Conservation (phyloP, 306 rosid species). For the Cicer cuneatum region DNA sequence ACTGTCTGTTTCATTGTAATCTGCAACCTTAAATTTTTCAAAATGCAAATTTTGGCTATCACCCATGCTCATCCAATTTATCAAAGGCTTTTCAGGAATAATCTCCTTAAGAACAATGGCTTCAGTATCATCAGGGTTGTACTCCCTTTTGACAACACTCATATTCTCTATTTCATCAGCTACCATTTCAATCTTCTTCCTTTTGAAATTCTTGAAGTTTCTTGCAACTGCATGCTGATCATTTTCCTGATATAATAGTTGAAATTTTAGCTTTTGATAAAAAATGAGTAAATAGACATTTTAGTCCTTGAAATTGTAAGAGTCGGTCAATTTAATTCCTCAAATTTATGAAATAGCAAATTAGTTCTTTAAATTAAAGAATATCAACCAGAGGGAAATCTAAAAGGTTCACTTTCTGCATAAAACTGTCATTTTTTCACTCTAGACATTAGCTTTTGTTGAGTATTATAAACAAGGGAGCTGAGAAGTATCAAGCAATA, state of each 20-base stretch:
- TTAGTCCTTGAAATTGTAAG: too few species aligned
- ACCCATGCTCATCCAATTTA: slow-evolving; percentile 87
- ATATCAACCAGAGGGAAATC: too few species aligned
- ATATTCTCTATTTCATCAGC: slow-evolving; percentile 44
- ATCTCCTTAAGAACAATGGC: slow-evolving; percentile 43
- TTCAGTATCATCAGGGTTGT: slow-evolving; percentile 44
- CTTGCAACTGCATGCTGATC: slow-evolving; percentile 49
- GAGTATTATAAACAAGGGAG: not conserved
- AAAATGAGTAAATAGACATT: not conserved
- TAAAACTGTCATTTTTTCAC: not conserved
- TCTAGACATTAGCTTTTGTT: not conserved
- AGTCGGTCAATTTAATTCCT: too few species aligned
- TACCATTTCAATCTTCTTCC: slow-evolving; percentile 51
- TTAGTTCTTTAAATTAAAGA: too few species aligned
- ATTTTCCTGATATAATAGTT: slow-evolving; percentile 53
- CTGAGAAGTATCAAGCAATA: slow-evolving; percentile 9
- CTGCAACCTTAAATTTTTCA: slow-evolving; percentile 60
- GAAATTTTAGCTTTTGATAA: slow-evolving; percentile 4
- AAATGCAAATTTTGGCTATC: slow-evolving; percentile 55
- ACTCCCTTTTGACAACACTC: slow-evolving; percentile 47
- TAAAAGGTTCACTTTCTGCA: slow-evolving; percentile 13
- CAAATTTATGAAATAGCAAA: too few species aligned
- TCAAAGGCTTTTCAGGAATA: slow-evolving; percentile 43
- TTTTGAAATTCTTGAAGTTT: slow-evolving; percentile 61
- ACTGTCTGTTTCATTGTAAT: slow-evolving; percentile 60